Conservation (phyloP, 116 monocot species). For the Papilionanthe hybrid region DNA sequence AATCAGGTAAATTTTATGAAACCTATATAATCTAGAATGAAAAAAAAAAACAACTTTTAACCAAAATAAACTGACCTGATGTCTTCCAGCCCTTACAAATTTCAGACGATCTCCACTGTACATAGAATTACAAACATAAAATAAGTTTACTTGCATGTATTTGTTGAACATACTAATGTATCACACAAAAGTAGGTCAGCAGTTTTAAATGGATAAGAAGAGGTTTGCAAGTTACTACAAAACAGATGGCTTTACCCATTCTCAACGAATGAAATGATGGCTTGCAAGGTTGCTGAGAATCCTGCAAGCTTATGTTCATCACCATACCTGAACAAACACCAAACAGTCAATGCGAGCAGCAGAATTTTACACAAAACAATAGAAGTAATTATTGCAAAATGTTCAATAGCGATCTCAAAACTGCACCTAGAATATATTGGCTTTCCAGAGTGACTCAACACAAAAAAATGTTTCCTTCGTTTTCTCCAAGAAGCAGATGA, state of each 20-base stretch:
- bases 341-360: constrained; percentile 11
- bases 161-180: constrained; percentile 15
- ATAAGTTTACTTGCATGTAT: neutral
- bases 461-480: constrained; percentile 83
- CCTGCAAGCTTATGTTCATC: constrained; percentile 98
- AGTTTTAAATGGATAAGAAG: constrained; percentile 17
- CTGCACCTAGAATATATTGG: constrained; percentile 87
- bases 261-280: constrained; percentile 98
- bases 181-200: constrained; percentile 8
- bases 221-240: constrained; percentile 8
- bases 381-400: constrained; percentile 4
- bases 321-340: constrained; percentile 64
- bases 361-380: neutral
- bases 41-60: neutral
- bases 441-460: constrained; percentile 95
- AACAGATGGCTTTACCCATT: constrained; percentile 58
- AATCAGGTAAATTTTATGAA: neutral
- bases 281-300: constrained; percentile 96
- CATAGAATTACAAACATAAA: constrained; percentile 19
- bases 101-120: constrained; percentile 78
- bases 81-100: constrained; percentile 88
- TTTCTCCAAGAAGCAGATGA: constrained; percentile 85
- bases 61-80: constrained; percentile 55
- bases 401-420: neutral
- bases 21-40: neutral